Percentiles rank a stretch among this genome's conserved stretches.
Evolutionary conservation across 1,139 yeast species (phyloP).

Genomic region (Kurtzmaniella quercitrusa): DNA sequence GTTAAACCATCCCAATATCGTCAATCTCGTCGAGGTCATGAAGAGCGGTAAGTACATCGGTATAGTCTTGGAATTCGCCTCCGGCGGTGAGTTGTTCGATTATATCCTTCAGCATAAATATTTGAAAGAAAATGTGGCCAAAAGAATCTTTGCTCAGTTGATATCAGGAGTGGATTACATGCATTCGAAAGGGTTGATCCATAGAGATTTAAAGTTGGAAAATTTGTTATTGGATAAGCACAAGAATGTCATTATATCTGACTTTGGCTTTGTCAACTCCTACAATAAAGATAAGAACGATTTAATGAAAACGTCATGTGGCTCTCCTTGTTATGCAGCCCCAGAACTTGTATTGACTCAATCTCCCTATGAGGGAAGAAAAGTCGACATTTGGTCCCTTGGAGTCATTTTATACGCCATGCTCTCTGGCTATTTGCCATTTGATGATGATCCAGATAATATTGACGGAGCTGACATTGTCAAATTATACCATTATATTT

Average conservation of each 20-base stretch:
- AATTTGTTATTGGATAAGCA: conserved; percentile 74
- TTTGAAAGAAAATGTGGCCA: conserved; percentile 80
- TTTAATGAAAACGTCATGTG: conserved; percentile 93
- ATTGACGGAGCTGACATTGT: conserved; percentile 96
- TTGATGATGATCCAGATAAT: conserved; percentile 95
- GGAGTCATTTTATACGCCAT: conserved; percentile 95
- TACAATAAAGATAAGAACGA: conserved; percentile 63
- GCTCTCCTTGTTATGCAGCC: conserved; percentile 98
- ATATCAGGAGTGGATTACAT: conserved; percentile 91
- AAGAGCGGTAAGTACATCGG: conserved; percentile 95
- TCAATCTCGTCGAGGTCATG: conserved; percentile 84
- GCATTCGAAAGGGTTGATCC: conserved; percentile 80
- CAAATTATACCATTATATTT: conserved; percentile 84
- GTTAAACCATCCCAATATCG: conserved; percentile 90
- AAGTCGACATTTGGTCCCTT: conserved; percentile 95
- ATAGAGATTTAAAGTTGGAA: conserved; percentile 72
- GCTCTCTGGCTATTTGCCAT: conserved; percentile 96
- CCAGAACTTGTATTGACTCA: conserved; percentile 92
- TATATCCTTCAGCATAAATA: conserved; percentile 84
- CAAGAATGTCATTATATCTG: conserved; percentile 74
- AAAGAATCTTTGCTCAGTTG: conserved; percentile 85
- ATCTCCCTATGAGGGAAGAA: conserved; percentile 85
- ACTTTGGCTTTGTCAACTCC: conserved; percentile 90
- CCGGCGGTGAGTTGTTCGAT: conserved; percentile 96
- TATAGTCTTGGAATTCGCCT: conserved; percentile 91